phyloP scores from a whole-genome alignment of 768 basidiomycete species.

The Pulveroboletus sp. region DNA sequence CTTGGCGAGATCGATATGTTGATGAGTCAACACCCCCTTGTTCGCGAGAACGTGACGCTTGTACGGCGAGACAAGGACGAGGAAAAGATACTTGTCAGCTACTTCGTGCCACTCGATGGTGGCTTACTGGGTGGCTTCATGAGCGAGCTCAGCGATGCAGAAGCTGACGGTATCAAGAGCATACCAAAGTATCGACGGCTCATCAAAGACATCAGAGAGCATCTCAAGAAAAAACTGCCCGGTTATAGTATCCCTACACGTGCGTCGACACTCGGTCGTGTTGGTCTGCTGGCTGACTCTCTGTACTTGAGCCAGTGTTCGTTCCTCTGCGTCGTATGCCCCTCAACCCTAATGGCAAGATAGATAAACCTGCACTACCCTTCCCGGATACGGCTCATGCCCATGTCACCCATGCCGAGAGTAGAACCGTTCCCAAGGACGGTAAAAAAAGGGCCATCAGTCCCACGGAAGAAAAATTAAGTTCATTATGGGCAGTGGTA shows the following conservation, averaged over 20 bases:
- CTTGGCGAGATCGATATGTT: slow-evolving; percentile 97
- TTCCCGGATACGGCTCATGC: slow-evolving; percentile 93
- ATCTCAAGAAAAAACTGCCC: slow-evolving; percentile 95
- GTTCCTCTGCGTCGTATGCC: slow-evolving; percentile 95
- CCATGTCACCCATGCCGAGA: slow-evolving; percentile 38
- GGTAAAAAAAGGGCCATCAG: slow-evolving; percentile 40
- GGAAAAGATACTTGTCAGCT: slow-evolving; percentile 96
- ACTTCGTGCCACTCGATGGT: slow-evolving; percentile 86
- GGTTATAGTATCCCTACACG: slow-evolving; percentile 89
- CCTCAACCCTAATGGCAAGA: slow-evolving; percentile 97
- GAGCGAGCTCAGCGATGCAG: slow-evolving; percentile 55
- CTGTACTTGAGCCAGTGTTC: slow-evolving; percentile 54
- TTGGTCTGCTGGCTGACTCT: slow-evolving; percentile 1
- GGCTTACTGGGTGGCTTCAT: slow-evolving; percentile 61
- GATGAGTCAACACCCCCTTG: slow-evolving; percentile 85
- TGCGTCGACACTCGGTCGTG: slow-evolving; percentile 37
- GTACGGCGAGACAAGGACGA: slow-evolving; percentile 98
- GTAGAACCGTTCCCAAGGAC: slow-evolving; percentile 27
- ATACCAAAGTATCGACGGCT: slow-evolving; percentile 79
- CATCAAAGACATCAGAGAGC: slow-evolving; percentile 90
- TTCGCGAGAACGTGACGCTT: slow-evolving; percentile 97
- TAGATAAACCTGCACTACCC: slow-evolving; percentile 96
- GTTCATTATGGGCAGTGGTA: slow-evolving; percentile 78
- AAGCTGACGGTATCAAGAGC: slow-evolving; percentile 63
- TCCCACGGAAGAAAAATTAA: slow-evolving; percentile 76